Base-by-base conservation (phyloP, 192 early-diverging fungal species). In the Backusella macrospora region DNA sequence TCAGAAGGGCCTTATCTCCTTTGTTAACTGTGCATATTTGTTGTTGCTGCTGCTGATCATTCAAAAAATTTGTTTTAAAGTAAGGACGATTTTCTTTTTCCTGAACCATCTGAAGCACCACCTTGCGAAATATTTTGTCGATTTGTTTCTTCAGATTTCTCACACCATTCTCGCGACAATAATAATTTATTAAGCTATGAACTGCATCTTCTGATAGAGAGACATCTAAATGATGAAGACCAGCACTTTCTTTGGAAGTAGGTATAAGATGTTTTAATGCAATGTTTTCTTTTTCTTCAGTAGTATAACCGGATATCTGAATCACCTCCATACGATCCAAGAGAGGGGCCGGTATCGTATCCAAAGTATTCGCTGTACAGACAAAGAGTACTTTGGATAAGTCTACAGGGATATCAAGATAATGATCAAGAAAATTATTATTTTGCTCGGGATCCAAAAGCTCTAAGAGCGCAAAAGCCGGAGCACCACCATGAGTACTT, bases 261-360 rank as follows among this genome's bases (percentile, higher is more conserved):
- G 96, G 98, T 0, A 90, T 88, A 44, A 99, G 83, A 81, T 99
- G 98, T 63, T 88, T 90, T 72, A 88, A 84, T 16, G 96, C 95
- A 81, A 98, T 99, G 14, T 94, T 92, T 0, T 94, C 88, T 77
- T 94, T 94, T 83, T 93, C 93, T 76, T 95, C 92, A 5, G 91
- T 89, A 70, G 94, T 82, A 73, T 94, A 95, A 8, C 94, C 98
- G 45, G 95, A 95, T 23, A 99, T 88, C 21, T 91, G 88, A 70
- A 99, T 98, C 6, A 98, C 89, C 81, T 99, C 96, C 98, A 99
- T 99, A 62, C 98, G 92, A 86, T 99, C 98, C n/a, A 98, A 84
- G n/a, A 99, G 86, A 62, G 98, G 98, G 6, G 86, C 94, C 9
- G 98, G 96, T 52, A 99, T 99, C 4, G 96, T 99, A 63, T 99